phyloP scores from a whole-genome alignment of 305 asterid species.

The Solanum hybrid region DNA sequence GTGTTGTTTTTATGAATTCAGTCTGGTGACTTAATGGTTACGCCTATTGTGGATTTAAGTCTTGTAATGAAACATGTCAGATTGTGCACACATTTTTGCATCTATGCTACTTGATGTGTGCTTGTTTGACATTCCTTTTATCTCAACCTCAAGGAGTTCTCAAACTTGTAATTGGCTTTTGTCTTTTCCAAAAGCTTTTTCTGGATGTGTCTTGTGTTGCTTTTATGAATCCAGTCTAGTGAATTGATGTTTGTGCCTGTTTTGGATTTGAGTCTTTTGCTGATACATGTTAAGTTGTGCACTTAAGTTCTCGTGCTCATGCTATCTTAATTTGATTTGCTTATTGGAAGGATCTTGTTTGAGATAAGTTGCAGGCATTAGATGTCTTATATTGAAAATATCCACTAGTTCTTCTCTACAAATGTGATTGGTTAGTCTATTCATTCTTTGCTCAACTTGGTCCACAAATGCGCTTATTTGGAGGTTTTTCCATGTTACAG shows the following conservation, averaged over 20 bases:
- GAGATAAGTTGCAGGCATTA: neutral
- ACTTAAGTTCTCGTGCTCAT: neutral
- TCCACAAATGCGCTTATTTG: neutral
- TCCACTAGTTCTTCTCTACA: neutral
- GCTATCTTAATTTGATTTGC: neutral
- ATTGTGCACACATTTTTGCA: neutral
- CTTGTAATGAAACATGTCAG: neutral
- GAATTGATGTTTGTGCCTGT: neutral
- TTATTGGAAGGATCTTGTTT: neutral
- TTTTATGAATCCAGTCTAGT: neutral
- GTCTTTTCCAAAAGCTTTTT: neutral
- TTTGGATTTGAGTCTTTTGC: neutral
- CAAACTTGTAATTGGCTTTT: slow-evolving; percentile 8
- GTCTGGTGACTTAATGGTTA: neutral
- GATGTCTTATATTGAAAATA: neutral
- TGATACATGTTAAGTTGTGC: neutral
- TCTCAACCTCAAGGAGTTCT: slow-evolving; percentile 71
- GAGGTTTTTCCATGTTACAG: slow-evolving; percentile 26
- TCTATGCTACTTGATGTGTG: slow-evolving; percentile 20
- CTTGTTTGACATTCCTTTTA: slow-evolving; percentile 94
- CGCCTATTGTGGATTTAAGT: neutral
- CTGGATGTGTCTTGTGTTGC: neutral
- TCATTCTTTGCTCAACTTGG: neutral
- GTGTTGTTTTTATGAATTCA: neutral
- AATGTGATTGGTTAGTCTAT: neutral